These are phyloP conservation scores for Phialemonium atrogriseum DNA, from an alignment of 2,329 filamentous ascomycete species.

Conservation along the genomic window DNA sequence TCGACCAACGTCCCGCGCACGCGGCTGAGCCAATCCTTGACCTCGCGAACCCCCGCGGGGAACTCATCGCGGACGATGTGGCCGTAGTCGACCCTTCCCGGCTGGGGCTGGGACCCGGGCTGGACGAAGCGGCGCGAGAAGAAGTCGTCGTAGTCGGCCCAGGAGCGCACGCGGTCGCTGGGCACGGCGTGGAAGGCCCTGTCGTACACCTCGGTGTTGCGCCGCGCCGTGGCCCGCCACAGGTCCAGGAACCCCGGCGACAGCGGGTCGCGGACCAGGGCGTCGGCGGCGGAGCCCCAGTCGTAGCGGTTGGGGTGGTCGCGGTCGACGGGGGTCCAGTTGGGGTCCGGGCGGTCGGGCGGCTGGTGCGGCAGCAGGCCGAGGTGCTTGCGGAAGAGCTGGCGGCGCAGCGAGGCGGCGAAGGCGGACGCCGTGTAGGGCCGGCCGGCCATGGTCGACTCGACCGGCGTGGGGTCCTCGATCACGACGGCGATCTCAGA, in stretches of 20 bases:
- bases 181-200: slow-evolving; percentile 77
- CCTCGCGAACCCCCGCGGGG: slow-evolving; percentile 59
- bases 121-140: slow-evolving; percentile 59
- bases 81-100: slow-evolving; percentile 65
- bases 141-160: slow-evolving; percentile 67
- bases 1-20: slow-evolving; percentile 70
- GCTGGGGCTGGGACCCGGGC: slow-evolving; percentile 40
- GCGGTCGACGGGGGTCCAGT: slow-evolving; percentile 67
- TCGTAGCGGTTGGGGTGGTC: slow-evolving; percentile 62
- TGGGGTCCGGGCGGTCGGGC: slow-evolving; percentile 58
- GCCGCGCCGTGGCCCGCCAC: slow-evolving; percentile 65
- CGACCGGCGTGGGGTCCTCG: slow-evolving; percentile 64
- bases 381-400: slow-evolving; percentile 87
- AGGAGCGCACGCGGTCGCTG: slow-evolving; percentile 57
- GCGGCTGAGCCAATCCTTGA: slow-evolving; percentile 60
- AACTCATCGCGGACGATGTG: slow-evolving; percentile 81
- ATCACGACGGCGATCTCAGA: slow-evolving; percentile 87
- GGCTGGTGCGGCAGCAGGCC: slow-evolving; percentile 71
- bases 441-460: slow-evolving; percentile 64
- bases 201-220: slow-evolving; percentile 74
- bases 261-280: slow-evolving; percentile 67
- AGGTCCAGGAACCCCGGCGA: slow-evolving; percentile 57
- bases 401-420: slow-evolving; percentile 71
- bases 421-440: slow-evolving; percentile 67
- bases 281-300: slow-evolving; percentile 59